phyloP scores from a whole-genome alignment of 2,329 filamentous ascomycete species.

The Curvularia lunata region DNA sequence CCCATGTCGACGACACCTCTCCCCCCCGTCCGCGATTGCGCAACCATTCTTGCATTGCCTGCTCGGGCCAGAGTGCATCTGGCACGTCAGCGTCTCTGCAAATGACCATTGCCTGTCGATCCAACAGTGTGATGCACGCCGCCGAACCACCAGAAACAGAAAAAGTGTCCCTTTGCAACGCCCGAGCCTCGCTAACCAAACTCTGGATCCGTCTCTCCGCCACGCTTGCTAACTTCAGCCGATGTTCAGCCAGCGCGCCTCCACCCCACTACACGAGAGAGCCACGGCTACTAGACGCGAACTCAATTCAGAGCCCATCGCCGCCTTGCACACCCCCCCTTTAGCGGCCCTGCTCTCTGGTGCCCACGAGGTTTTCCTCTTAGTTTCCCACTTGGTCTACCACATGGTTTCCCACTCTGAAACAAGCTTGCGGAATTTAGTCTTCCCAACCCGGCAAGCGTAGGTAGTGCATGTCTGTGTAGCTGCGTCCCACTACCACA shows the following conservation, averaged over 20 bases:
- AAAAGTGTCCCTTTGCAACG: conserved; percentile 1
- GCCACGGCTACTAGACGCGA: conserved; percentile 5
- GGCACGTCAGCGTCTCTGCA: conserved; percentile 7
- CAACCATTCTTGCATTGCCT: conserved; percentile 22
- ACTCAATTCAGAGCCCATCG: conserved; percentile 6
- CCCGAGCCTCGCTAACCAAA: conserved; percentile 7
- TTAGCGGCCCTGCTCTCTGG: conserved; percentile 6
- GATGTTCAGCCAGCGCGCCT: conserved; percentile 2
- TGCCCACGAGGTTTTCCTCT: conserved; percentile 9
- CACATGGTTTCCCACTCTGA: conserved; percentile 15
- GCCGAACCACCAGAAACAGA: conserved; percentile 14
- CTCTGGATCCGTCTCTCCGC: background rate
- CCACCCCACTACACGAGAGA: background rate
- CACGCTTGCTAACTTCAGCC: background rate
- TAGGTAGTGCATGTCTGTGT: conserved; percentile 1
- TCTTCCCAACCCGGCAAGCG: conserved; percentile 5
- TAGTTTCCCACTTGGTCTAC: no score
- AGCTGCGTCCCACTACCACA: conserved; percentile 1
- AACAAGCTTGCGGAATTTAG: conserved; percentile 30
- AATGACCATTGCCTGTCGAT: conserved; percentile 6
- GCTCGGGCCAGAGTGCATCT: conserved; percentile 12
- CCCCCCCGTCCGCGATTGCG: conserved; percentile 32
- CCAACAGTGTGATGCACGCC: conserved; percentile 8
- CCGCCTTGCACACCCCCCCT: background rate
- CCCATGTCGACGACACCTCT: conserved; percentile 7